Evolutionary conservation across 495 filamentous ascomycete genomes (phyloP).

Genomic region (Pseudomonodictys pantanalensis): DNA sequence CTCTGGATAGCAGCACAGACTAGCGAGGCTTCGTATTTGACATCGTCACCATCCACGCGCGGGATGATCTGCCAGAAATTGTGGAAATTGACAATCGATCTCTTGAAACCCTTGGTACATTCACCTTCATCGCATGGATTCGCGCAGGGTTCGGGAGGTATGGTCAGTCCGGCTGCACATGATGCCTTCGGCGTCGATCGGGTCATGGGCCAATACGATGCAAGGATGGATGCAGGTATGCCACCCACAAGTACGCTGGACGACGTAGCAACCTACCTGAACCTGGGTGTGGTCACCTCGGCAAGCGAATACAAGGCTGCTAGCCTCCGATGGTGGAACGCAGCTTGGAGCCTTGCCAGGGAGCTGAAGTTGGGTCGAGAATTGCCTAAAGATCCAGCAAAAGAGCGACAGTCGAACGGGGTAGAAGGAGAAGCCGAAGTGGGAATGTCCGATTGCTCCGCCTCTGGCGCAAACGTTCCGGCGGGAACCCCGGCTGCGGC

Average conservation of each 20-base stretch:
- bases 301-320: constrained; percentile 35
- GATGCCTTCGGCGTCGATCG: constrained; percentile 28
- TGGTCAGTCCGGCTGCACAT: constrained; percentile 20
- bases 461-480: constrained; percentile 5
- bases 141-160: constrained; percentile 9
- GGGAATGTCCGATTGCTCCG: constrained; percentile 14
- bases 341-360: constrained; percentile 25
- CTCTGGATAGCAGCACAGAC: constrained; percentile 47
- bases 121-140: constrained; percentile 24
- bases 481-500: constrained; percentile 22
- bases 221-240: constrained; percentile 14
- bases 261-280: constrained; percentile 33
- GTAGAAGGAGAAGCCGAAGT: constrained; percentile 11
- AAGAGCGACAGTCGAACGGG: constrained; percentile 9
- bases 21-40: constrained; percentile 40
- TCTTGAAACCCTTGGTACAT: constrained; percentile 33
- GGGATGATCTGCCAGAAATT: constrained; percentile 36
- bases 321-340: constrained; percentile 31
- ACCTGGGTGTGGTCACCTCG: constrained; percentile 30
- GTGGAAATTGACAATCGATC: constrained; percentile 39
- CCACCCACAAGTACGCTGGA: constrained; percentile 25
- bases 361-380: constrained; percentile 32
- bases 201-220: constrained; percentile 14
- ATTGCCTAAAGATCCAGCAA: constrained; percentile 7
- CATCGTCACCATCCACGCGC: constrained; percentile 33